These are phyloP conservation scores for Leccinum uliginosum DNA, from an alignment of 768 basidiomycete species.

Conservation along the genomic window DNA sequence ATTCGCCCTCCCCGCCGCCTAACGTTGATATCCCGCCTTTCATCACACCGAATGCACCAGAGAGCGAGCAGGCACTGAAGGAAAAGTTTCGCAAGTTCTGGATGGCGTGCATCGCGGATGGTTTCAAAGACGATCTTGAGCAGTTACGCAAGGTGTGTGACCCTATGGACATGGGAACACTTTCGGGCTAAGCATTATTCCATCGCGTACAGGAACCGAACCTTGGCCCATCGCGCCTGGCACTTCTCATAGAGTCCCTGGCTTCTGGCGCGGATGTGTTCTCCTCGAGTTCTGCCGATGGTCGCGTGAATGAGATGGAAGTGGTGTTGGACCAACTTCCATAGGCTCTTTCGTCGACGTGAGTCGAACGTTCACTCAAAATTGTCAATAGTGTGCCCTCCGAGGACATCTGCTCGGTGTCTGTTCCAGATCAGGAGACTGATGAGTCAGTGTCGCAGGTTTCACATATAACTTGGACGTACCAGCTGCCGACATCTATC, in stretches of 20 bases:
- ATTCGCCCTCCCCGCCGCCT: constrained; percentile 25
- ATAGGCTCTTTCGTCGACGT: background rate
- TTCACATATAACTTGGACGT: background rate
- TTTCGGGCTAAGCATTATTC: background rate
- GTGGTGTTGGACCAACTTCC: constrained; percentile 49
- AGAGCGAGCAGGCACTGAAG: constrained; percentile 53
- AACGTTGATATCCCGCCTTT: constrained; percentile 50
- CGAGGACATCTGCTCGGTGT: background rate
- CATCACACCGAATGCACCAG: constrained; percentile 36
- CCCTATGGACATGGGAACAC: background rate
- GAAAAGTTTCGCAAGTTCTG: constrained; percentile 78
- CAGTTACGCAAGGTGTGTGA: constrained; percentile 67
- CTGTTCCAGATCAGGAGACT: background rate
- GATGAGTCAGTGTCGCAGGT: background rate
- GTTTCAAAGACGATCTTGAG: constrained; percentile 80
- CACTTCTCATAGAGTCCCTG: constrained; percentile 76
- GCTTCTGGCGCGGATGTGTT: constrained; percentile 77
- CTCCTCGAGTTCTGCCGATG: constrained; percentile 35
- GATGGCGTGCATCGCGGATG: constrained; percentile 81
- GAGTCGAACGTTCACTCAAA: background rate
- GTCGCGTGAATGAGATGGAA: constrained; percentile 64
- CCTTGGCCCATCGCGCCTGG: constrained; percentile 61
- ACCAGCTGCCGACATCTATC: no score
- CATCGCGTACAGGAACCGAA: constrained; percentile 50
- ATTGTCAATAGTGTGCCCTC: background rate